These are phyloP conservation scores for Tremella mesenterica DNA, from an alignment of 768 basidiomycete species.

Conservation along the genomic window DNA sequence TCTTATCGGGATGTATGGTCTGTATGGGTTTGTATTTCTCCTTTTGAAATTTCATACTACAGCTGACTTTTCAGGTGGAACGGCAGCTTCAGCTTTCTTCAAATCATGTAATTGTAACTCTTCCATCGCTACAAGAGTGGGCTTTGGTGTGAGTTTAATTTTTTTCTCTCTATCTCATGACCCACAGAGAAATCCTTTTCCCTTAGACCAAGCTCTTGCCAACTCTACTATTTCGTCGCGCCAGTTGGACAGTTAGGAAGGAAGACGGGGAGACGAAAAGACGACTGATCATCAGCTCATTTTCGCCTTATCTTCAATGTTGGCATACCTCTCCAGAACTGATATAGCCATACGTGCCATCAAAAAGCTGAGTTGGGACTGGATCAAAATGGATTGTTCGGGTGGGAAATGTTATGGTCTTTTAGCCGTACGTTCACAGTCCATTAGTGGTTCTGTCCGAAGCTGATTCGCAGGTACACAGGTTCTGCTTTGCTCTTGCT, in stretches of 20 bases:
- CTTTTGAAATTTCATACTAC: conserved; percentile 8
- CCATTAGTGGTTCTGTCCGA: too few relatives aligned
- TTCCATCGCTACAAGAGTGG: conserved; percentile 91
- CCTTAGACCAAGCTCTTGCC: too few relatives aligned
- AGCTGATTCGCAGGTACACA: conserved; percentile 55
- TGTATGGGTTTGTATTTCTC: conserved; percentile 51
- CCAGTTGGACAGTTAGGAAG: too few relatives aligned
- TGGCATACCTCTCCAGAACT: conserved; percentile 95
- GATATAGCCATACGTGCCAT: conserved; percentile 75
- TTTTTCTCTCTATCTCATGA: too few relatives aligned
- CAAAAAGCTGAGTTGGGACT: conserved; percentile 88
- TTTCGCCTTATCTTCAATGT: conserved; percentile 86
- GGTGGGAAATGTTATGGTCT: conserved; percentile 93
- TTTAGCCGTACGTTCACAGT: conserved; percentile 60
- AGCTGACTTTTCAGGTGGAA: conserved; percentile 18
- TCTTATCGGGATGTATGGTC: conserved; percentile 60
- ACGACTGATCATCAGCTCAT: conserved; percentile 57
- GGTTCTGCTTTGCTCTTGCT: conserved; percentile 88
- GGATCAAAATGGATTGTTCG: conserved; percentile 94
- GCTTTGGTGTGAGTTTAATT: conserved; percentile 66
- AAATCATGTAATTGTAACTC: conserved; percentile 99
- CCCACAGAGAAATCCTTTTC: too few relatives aligned
- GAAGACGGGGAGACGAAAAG: neutral
- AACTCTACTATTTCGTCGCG: too few relatives aligned
- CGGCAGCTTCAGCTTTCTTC: conserved; percentile 85